Base-by-base conservation (phyloP, 2,329 filamentous ascomycete species). In the Ophiostoma angusticollis region DNA sequence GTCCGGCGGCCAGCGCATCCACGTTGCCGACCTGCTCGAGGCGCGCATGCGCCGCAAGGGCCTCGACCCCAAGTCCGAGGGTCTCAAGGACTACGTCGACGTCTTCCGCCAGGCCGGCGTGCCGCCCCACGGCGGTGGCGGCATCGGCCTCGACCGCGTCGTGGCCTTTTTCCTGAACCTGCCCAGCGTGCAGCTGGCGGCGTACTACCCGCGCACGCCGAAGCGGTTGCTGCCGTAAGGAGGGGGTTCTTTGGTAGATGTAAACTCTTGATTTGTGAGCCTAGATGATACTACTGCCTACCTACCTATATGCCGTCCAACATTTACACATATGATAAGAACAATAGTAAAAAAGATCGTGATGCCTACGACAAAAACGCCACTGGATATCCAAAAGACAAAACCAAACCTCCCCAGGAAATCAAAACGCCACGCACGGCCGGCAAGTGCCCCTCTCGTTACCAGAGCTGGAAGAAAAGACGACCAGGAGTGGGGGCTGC, bases 1-100 rank as follows among this genome's bases (percentile, higher is more conserved):
- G 14, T 87, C 82, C 13, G 87, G 89, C 51, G 87, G 86, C 7
- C 87, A 95, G 62, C 84, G 87, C 72, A 84, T 95, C 50, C 82
- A 95, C 60, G 72, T 85, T 46, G 75, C 87, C 0, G 65, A 67
- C 30, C 72, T 81, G 62, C 72, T 96, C 12, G 78, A 85, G 55
- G 72, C 75, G 32, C 82, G 84, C 46, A 82, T 96, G 66, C 70
- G 77, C 53, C 68, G 65, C 42, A 79, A 85, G 61, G 87, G 85
- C 41, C 74, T 96, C 50, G 82, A 95, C 54, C 86, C 87, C 0
- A 64, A 70, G 34, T 73, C 68, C 43, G 54, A 62, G 3, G 74
- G 80, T 17, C 83, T 94, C 68, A 84, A 87, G 54, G 85, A 93
- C 48, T 94, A 94, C 57, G 74, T 94, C 44, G 76, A 81, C 52